Evolutionary conservation across 495 filamentous ascomycete genomes (phyloP).

Genomic region (Entonaema liquescens): DNA sequence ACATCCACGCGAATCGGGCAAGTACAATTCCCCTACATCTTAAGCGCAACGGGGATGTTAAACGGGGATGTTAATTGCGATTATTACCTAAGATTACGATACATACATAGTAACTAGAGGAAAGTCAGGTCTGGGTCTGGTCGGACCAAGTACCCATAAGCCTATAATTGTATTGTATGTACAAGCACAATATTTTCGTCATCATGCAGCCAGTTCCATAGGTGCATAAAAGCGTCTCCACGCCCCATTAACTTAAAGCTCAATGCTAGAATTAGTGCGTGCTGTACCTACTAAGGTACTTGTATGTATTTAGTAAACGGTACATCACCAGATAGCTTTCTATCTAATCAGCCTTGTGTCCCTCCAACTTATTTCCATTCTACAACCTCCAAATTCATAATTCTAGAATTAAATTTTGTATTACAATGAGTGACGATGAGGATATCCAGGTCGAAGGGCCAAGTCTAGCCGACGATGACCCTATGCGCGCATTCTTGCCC

Average conservation of each 20-base stretch:
- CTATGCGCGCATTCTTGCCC: conserved; percentile 82
- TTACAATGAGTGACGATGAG: conserved; percentile 66
- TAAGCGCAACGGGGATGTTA: conserved; percentile 2
- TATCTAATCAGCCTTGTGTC: conserved; percentile 23
- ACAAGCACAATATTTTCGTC: conserved; percentile 15
- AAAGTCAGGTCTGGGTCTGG: too few species aligned
- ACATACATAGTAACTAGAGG: neutral
- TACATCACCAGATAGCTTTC: neutral
- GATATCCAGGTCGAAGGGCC: conserved; percentile 65
- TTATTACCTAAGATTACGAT: conserved; percentile 23
- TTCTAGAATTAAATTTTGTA: neutral
- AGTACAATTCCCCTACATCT: neutral
- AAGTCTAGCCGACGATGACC: conserved; percentile 68
- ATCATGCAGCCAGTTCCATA: conserved; percentile 28
- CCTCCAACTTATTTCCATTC: conserved; percentile 8
- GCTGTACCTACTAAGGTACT: too few species aligned
- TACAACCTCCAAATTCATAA: conserved; percentile 3
- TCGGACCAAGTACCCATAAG: neutral
- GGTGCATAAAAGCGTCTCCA: conserved; percentile 1
- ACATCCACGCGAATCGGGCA: neutral
- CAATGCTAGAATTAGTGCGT: neutral
- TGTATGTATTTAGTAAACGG: too few species aligned
- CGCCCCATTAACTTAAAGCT: neutral
- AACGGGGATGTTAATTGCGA: conserved; percentile 14
- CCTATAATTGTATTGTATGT: neutral